Conservation (phyloP, 768 basidiomycete species). For the Kwoniella shandongensis region DNA sequence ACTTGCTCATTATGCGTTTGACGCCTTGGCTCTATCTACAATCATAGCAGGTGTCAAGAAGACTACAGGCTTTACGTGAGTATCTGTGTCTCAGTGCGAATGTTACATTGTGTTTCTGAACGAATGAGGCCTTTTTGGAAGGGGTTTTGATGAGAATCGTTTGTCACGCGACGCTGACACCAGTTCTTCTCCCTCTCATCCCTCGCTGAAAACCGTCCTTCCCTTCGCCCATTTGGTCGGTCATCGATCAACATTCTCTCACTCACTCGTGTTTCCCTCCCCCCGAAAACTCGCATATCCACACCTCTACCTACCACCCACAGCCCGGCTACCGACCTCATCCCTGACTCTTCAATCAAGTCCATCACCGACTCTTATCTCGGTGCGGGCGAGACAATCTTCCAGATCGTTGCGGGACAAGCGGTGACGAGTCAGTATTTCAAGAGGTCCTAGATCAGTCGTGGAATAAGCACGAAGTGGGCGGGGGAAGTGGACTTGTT, state of each 20-base stretch:
- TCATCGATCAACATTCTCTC: no score
- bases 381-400: conserved; percentile 81
- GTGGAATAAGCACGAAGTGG: background rate
- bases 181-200: no score
- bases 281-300: background rate
- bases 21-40: conserved; percentile 81
- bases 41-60: conserved; percentile 86
- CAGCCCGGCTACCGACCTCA: conserved; percentile 67
- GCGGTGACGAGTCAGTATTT: conserved; percentile 84
- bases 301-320: background rate
- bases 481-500: no score
- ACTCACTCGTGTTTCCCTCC: conserved; percentile 2
- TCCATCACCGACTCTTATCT: conserved; percentile 78
- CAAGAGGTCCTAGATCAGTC: conserved; percentile 40
- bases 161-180: no score
- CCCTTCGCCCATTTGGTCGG: no score
- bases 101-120: no score
- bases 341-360: conserved; percentile 75
- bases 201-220: no score
- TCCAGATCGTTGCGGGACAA: conserved; percentile 77
- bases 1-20: conserved; percentile 77
- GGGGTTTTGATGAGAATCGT: no score
- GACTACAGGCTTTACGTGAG: conserved; percentile 86
- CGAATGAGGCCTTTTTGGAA: no score
- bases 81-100: no score